phyloP scores from a whole-genome alignment of 1,139 yeast species.

The Kurtzmaniella natalensis region DNA sequence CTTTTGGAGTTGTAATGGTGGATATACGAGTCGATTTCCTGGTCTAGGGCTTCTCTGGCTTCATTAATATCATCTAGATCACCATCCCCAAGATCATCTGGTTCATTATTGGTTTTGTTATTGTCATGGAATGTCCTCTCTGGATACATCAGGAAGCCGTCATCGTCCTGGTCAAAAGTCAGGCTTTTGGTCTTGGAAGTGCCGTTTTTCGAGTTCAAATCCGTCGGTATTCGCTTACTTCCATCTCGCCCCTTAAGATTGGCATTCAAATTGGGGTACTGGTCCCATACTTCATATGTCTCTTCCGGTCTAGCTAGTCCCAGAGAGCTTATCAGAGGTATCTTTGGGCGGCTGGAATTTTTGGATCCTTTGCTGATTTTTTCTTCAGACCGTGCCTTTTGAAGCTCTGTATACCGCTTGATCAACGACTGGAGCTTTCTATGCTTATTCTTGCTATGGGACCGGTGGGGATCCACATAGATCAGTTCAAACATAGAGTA shows the following conservation, averaged over 20 bases:
- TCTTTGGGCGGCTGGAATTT: background rate
- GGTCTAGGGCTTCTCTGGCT: constrained; percentile 9
- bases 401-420: constrained; percentile 17
- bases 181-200: too few species aligned
- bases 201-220: too few species aligned
- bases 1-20: constrained; percentile 19
- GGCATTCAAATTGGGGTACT: constrained; percentile 13
- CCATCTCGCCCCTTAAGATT: constrained; percentile 9
- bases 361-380: background rate
- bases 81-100: constrained; percentile 4
- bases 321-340: background rate
- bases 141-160: too few species aligned
- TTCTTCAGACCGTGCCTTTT: constrained; percentile 6
- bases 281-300: constrained; percentile 38
- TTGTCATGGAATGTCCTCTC: too few species aligned
- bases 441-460: constrained; percentile 12
- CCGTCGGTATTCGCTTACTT: too few species aligned
- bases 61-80: constrained; percentile 10
- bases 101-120: background rate
- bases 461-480: constrained; percentile 11
- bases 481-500: constrained; percentile 19
- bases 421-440: constrained; percentile 14
- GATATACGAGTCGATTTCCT: constrained; percentile 13
- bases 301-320: constrained; percentile 24
- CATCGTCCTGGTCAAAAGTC: too few species aligned